Base-by-base conservation (phyloP, 1,284 basidiomycete genomes). In the Exobasidium rhododendri region DNA sequence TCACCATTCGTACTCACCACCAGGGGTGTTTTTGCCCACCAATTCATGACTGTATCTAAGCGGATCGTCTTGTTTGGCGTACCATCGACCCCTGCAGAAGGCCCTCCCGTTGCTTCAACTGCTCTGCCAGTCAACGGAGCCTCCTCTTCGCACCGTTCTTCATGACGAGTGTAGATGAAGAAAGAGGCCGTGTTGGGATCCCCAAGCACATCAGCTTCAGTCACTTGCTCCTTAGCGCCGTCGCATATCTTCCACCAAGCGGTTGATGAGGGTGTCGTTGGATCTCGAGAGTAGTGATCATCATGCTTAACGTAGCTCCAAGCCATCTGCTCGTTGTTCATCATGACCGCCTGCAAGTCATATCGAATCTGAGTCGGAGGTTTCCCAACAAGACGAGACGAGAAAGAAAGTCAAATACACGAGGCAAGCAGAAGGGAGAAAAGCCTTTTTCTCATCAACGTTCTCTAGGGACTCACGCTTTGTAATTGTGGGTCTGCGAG, bases 161-260 rank as follows among this genome's bases (percentile, higher is more conserved):
- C 47, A 17, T 20, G n/a, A 13, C 20, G 20, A 6, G 47, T 24
- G 13, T 50, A 50, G 28, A 50, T 28, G 20, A 50, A 26, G 24
- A 50, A 50, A 13, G 22, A 14, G 47, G 28, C 26, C 28, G 24
- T 26, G 24, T 50, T 50, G 20, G 14, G 14, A 20, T 50, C 47
- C 2, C 26, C 26, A 26, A 50, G 47, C 14, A 50, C 47, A 26
- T 50, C 47, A 20, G 3, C 2, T 24, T 7, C 20, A 24, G n/a
- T 4, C 47, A 26, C 47, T 50, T 50, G 5, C 47, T 4, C 26
- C 4, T 24, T 13, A n/a, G 22, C n/a, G 13, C 47, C 47, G 4
- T 20, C 47, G 13, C 47, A 50, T 20, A 50, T 50, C 24, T 26
- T 50, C 47, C 47, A 50, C 47, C 47, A 50, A n/a, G n/a, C n/a